phyloP scores from a whole-genome alignment of 2,329 filamentous ascomycete species.

The Plectosphaerella cucumerina region DNA sequence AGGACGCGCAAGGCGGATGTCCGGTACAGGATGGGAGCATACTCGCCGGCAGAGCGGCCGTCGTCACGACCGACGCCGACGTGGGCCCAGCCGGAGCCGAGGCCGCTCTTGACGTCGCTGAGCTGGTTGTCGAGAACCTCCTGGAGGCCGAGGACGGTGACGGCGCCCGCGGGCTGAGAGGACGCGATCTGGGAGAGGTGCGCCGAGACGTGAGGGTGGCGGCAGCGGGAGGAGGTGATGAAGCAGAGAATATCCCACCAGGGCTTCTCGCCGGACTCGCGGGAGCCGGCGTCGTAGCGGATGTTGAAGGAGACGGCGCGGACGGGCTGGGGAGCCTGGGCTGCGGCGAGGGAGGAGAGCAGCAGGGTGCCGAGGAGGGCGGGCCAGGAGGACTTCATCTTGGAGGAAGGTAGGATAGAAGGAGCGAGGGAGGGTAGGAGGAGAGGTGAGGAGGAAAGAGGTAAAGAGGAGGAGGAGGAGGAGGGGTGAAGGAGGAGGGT shows the following conservation, averaged over 20 bases:
- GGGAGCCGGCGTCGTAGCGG: conserved; percentile 54
- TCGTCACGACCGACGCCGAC: conserved; percentile 52
- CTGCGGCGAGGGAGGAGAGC: not conserved
- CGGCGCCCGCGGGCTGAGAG: conserved; percentile 31
- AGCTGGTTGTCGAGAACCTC: conserved; percentile 63
- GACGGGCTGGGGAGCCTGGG: conserved; percentile 26
- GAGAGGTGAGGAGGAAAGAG: not conserved
- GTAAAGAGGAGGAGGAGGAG: not conserved
- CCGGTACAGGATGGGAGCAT: conserved; percentile 61
- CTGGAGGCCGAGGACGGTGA: conserved; percentile 60
- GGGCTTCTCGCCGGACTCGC: conserved; percentile 50
- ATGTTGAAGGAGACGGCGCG: conserved; percentile 65
- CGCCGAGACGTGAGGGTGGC: conserved; percentile 47
- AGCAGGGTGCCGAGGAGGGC: not conserved
- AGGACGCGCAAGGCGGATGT: conserved; percentile 45
- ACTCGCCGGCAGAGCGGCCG: conserved; percentile 57
- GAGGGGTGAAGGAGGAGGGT: no score
- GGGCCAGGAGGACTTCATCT: not conserved
- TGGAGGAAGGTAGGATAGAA: not conserved
- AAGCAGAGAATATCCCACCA: conserved; percentile 40
- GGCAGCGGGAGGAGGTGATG: conserved; percentile 31
- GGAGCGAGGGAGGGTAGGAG: no score
- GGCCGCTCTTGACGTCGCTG: conserved; percentile 47
- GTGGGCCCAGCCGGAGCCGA: conserved; percentile 43
- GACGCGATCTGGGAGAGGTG: conserved; percentile 51